A percentile compares a stretch with the other conserved stretches of the same genome.
Evolutionary conservation across 2,329 filamentous ascomycete species (phyloP).

Genomic region (Paecilomyces sp.): DNA sequence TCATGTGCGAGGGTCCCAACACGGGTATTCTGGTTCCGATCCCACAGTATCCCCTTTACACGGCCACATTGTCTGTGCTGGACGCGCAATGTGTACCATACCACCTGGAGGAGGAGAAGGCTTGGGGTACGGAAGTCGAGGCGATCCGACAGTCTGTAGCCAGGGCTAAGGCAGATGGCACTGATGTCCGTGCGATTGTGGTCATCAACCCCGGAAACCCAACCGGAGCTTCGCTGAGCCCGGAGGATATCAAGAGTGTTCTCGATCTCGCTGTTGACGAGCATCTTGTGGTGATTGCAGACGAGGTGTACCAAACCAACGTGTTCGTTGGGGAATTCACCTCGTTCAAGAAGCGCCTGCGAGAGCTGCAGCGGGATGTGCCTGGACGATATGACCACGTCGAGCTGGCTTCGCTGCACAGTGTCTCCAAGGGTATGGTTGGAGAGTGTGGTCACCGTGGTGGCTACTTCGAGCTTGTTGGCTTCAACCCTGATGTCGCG

Average conservation of each 20-base stretch:
- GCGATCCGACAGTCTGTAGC: constrained; percentile 67
- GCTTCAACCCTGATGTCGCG: constrained; percentile 77
- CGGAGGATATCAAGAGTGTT: constrained; percentile 74
- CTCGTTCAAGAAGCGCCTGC: constrained; percentile 87
- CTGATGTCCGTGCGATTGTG: constrained; percentile 85
- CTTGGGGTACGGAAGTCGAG: constrained; percentile 83
- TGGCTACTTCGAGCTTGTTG: constrained; percentile 93
- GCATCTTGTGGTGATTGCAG: constrained; percentile 82
- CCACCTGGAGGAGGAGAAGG: constrained; percentile 76
- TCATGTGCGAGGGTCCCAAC: constrained; percentile 71
- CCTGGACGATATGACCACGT: constrained; percentile 74
- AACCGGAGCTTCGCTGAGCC: constrained; percentile 77
- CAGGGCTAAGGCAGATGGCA: constrained; percentile 67
- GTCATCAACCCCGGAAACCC: constrained; percentile 99
- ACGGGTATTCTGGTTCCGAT: constrained; percentile 89
- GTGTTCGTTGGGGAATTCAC: constrained; percentile 91
- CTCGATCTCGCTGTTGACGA: constrained; percentile 79
- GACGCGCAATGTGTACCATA: constrained; percentile 87
- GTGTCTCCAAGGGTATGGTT: constrained; percentile 95
- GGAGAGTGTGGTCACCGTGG: constrained; percentile 97
- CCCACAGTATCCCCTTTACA: constrained; percentile 97
- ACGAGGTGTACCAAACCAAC: constrained; percentile 99
- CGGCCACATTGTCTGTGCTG: constrained; percentile 78
- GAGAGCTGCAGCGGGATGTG: constrained; percentile 66
- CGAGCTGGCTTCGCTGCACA: constrained; percentile 88